phyloP scores from a whole-genome alignment of 2,329 filamentous ascomycete species.

The Pseudogymnoascus sp. region DNA sequence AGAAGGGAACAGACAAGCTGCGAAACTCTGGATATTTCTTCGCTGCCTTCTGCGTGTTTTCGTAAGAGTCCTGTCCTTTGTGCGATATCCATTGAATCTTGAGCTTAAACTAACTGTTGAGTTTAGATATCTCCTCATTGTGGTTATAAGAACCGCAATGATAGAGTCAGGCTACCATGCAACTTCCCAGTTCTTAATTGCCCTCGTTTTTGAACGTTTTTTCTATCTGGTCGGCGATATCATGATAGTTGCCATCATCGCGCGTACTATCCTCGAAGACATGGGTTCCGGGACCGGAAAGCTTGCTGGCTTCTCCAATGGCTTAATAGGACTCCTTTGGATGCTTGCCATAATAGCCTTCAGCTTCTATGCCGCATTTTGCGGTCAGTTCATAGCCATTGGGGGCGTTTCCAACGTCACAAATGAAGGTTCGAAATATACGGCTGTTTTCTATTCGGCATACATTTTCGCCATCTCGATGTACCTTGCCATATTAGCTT shows the following conservation, averaged over 20 bases:
- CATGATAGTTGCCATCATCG: conserved; percentile 4
- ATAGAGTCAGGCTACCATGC: background rate
- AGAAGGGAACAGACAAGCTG: conserved; percentile 1
- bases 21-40: background rate
- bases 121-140: background rate
- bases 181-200: background rate
- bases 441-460: background rate
- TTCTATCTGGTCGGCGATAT: background rate
- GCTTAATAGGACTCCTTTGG: background rate
- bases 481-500: conserved; percentile 11
- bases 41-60: background rate
- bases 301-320: background rate
- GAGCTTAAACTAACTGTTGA: background rate
- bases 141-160: background rate
- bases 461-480: conserved; percentile 17
- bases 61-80: background rate
- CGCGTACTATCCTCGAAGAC: background rate
- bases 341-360: conserved; percentile 17
- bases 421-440: background rate
- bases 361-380: background rate
- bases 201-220: background rate
- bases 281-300: background rate
- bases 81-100: background rate
- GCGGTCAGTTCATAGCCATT: background rate
- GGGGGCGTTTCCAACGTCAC: background rate